Percentiles rank a stretch among this genome's conserved stretches.
phyloP scores from a whole-genome alignment of 129 eudicot species.

The Centaurea solstitialis region DNA sequence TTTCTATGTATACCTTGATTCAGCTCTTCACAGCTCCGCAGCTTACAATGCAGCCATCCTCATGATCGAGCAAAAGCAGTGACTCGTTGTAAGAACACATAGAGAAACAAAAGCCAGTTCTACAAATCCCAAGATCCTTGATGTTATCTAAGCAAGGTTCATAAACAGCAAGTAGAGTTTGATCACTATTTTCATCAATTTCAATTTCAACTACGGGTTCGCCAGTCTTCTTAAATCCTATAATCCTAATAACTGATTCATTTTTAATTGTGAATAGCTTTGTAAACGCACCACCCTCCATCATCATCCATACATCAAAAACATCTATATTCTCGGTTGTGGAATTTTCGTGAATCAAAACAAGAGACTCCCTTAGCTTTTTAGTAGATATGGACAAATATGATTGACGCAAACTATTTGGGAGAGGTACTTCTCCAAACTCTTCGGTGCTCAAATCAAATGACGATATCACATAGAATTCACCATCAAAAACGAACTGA shows the following conservation, averaged over 20 bases:
- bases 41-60: not conserved
- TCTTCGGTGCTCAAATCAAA: slow-evolving; percentile 39
- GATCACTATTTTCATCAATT: not conserved
- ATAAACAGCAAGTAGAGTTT: slow-evolving; percentile 5
- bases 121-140: not conserved
- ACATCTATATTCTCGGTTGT: not conserved
- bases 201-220: not conserved
- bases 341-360: too few relatives aligned
- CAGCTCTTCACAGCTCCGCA: too few relatives aligned
- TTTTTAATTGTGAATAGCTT: slow-evolving; percentile 26
- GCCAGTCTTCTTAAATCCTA: slow-evolving; percentile 40
- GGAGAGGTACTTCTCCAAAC: slow-evolving; percentile 34
- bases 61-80: not conserved
- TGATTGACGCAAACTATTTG: slow-evolving; percentile 1
- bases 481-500: not conserved
- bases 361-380: slow-evolving; percentile 14
- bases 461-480: slow-evolving; percentile 27
- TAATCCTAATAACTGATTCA: not conserved
- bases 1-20: too few relatives aligned
- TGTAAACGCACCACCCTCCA: slow-evolving; percentile 41
- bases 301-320: slow-evolving; percentile 37
- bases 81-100: not conserved
- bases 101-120: not conserved
- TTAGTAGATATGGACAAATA: slow-evolving; percentile 27
- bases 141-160: not conserved